These are phyloP conservation scores for Microdochium trichocladiopsis DNA, from an alignment of 2,329 filamentous ascomycete genomes.

Conservation along the genomic window DNA sequence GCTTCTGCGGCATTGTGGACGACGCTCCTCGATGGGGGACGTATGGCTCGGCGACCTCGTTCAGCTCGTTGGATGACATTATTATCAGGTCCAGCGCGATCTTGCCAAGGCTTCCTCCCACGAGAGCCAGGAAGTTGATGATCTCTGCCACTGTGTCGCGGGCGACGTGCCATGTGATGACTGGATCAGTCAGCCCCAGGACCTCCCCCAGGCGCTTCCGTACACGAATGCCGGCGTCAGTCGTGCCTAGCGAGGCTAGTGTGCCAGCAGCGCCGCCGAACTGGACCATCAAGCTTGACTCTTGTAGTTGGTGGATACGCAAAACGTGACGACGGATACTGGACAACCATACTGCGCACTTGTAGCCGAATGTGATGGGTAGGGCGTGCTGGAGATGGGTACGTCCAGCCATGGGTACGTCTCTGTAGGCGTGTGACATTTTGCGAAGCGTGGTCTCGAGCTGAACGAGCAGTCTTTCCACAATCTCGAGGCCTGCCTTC, in stretches of 20 bases:
- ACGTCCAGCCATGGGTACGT: conserved; percentile 49
- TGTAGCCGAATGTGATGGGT: conserved; percentile 50
- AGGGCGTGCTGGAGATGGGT: conserved; percentile 52
- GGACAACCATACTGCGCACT: conserved; percentile 47
- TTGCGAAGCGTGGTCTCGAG: conserved; percentile 32
- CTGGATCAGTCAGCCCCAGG: conserved; percentile 37
- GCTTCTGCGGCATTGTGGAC: conserved; percentile 52
- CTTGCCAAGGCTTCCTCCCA: conserved; percentile 47
- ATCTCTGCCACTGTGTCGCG: conserved; percentile 47
- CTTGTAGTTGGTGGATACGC: conserved; percentile 36
- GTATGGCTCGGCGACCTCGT: conserved; percentile 47
- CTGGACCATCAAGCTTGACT: conserved; percentile 41
- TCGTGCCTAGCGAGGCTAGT: conserved; percentile 41
- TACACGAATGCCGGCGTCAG: conserved; percentile 38
- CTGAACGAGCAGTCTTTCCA: conserved; percentile 33
- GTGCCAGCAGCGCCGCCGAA: conserved; percentile 51
- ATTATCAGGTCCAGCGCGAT: conserved; percentile 48
- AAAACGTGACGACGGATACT: conserved; percentile 39
- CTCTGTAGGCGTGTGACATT: conserved; percentile 36
- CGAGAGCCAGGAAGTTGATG: conserved; percentile 42
- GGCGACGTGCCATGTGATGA: conserved; percentile 51
- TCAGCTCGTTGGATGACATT: conserved; percentile 50
- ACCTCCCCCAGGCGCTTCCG: conserved; percentile 39
- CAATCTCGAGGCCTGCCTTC: conserved; percentile 37
- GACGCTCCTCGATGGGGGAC: conserved; percentile 46